Evolutionary conservation across 495 filamentous ascomycete genomes (phyloP).

Genomic region (Xylaria cubensis): DNA sequence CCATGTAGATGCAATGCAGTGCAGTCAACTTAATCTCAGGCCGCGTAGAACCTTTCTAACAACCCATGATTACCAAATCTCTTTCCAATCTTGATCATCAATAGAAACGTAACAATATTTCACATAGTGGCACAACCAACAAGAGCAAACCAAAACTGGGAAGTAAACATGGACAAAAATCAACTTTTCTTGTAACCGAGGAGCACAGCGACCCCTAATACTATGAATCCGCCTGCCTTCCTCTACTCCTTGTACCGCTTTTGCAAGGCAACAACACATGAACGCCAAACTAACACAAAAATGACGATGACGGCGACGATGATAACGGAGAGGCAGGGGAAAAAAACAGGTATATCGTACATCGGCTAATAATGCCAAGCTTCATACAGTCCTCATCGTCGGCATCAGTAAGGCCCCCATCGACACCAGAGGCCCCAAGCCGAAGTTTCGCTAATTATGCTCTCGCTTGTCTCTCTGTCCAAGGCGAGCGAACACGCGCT

Average conservation of each 20-base stretch:
- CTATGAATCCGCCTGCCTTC: conserved; percentile 13
- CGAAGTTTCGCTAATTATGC: conserved; percentile 18
- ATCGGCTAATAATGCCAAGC: conserved; percentile 22
- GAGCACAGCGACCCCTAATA: not conserved
- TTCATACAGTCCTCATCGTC: conserved; percentile 30
- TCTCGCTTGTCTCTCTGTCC: conserved; percentile 1
- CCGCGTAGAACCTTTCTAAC: not conserved
- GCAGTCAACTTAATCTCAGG: not conserved
- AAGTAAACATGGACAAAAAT: not conserved
- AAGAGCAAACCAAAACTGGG: no score
- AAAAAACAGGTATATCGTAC: conserved; percentile 28
- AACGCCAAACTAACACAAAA: conserved; percentile 21
- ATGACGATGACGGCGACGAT: not conserved
- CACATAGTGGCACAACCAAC: not conserved
- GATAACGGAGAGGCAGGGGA: not conserved
- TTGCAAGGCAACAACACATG: conserved; percentile 22
- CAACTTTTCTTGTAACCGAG: conserved; percentile 17
- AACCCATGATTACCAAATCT: not conserved
- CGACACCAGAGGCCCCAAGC: not conserved
- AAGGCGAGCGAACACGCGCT: not conserved
- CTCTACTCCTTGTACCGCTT: conserved; percentile 32
- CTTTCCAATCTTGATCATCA: not conserved
- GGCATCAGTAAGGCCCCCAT: not conserved
- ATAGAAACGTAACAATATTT: not conserved
- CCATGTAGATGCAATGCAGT: no score